A percentile compares a stretch with the other conserved stretches of the same genome.
Evolutionary conservation across 208 protist species (phyloP).

Genomic region (Plasmodiophora brassicae): DNA sequence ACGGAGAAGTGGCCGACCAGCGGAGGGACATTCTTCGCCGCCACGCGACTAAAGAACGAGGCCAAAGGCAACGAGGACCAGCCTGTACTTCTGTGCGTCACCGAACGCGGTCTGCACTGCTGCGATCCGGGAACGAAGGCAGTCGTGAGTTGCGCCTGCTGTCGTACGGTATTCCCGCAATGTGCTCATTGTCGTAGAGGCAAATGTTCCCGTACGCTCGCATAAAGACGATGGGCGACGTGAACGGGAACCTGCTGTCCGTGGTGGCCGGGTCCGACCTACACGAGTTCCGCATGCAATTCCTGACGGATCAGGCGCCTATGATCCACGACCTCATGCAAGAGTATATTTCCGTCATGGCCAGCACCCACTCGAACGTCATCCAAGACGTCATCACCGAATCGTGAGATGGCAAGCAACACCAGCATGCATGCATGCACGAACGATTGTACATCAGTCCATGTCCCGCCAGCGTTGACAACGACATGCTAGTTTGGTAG

Average conservation of each 20-base stretch:
- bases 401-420: too few species aligned
- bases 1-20: background rate
- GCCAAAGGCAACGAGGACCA: too few species aligned
- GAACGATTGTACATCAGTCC: too few species aligned
- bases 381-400: too few species aligned
- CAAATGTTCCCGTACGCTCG: background rate
- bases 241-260: background rate
- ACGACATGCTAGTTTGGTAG: too few species aligned
- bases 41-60: background rate
- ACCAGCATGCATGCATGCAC: too few species aligned
- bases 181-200: too few species aligned
- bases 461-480: too few species aligned
- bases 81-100: background rate
- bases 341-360: background rate
- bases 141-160: too few species aligned
- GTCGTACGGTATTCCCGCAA: too few species aligned
- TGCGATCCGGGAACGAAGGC: background rate
- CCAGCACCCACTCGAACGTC: too few species aligned
- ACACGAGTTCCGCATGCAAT: slow-evolving; percentile 11
- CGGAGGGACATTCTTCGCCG: slow-evolving; percentile 4
- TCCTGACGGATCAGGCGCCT: background rate
- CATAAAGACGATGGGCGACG: background rate
- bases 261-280: background rate
- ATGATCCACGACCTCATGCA: background rate
- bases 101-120: background rate